A percentile compares a stretch with the other conserved stretches of the same genome.
These are phyloP conservation scores for Hypoxylon perforatum DNA, from an alignment of 495 filamentous ascomycete genomes.

Conservation along the genomic window DNA sequence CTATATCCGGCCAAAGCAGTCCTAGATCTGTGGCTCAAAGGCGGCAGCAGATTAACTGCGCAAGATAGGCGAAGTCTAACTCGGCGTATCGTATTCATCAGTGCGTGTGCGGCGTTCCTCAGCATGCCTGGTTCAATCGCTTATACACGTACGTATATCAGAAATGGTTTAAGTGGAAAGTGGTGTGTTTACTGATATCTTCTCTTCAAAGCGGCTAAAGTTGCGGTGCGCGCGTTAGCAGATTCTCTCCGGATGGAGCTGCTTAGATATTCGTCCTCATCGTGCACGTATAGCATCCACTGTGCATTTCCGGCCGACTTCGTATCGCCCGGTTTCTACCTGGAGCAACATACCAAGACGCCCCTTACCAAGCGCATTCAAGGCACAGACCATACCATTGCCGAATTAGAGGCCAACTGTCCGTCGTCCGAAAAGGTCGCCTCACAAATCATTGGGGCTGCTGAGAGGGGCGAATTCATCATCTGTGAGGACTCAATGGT, in stretches of 20 bases:
- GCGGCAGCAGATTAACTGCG: conserved; percentile 32
- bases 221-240: conserved; percentile 51
- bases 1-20: conserved; percentile 47
- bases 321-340: conserved; percentile 49
- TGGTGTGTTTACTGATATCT: too few species aligned
- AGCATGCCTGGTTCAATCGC: conserved; percentile 53
- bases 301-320: conserved; percentile 45
- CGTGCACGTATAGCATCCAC: conserved; percentile 34
- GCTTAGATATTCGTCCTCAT: conserved; percentile 25
- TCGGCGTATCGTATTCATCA: conserved; percentile 50
- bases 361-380: conserved; percentile 51
- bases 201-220: conserved; percentile 42
- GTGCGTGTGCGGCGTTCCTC: conserved; percentile 49
- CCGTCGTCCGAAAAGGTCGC: conserved; percentile 28
- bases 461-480: conserved; percentile 33
- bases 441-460: conserved; percentile 25
- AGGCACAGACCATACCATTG: conserved; percentile 28
- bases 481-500: conserved; percentile 34
- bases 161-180: too few species aligned
- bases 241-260: conserved; percentile 53
- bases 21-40: conserved; percentile 42
- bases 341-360: conserved; percentile 51
- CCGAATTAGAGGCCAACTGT: conserved; percentile 14
- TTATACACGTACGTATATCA: conserved; percentile 45
- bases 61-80: conserved; percentile 2